Evolutionary conservation across 2,329 filamentous ascomycete genomes (phyloP), one percentile per base, ranked within the genome.

Genomic region (Intubia oerlemansii): DNA sequence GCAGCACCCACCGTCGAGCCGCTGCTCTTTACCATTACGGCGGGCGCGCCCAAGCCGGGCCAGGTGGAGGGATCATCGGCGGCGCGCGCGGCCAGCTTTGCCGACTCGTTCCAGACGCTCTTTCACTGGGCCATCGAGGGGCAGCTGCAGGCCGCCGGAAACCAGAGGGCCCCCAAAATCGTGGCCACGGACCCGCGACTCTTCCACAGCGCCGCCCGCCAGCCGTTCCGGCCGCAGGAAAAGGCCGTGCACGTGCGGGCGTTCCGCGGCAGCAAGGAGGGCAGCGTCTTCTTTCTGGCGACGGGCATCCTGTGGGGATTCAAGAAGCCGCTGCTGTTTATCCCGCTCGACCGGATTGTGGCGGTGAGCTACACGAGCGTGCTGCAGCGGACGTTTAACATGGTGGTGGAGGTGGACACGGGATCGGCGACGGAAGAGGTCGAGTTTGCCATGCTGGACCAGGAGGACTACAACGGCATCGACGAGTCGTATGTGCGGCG

Each of bases 381-480:
- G 16, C 50, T 76, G 25, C 69, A 74, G 41, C 57, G 70, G 14
- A 77, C 71, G 0, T 76, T 77, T 39, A 76, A 75, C 39, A 58
- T 77, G 25, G 64, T 62, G 2, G 56, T 75, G 1, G 69, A 75
- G 41, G 54, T 71, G 5, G 64, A 64, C 29, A 48, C 53, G 0
- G 30, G 10, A n/a, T 50, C 11, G 57, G 59, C 22, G 47, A 44
- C 10, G 63, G 62, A 71, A 35, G 70, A 76, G 41, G 49, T 73
- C 14, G 70, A 76, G 42, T 76, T 76, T 36, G 56, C 56, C 21
- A 76, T 76, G 71, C 45, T 77, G 12, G 71, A 77, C 39, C 70
- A 77, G 46, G 66, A 68, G 37, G 68, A 77, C 41, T 75, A 71
- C 34, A 52, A 49, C 5, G 63, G 59, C 14, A 75, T 77, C 35